Conservation (phyloP, 768 basidiomycete genomes). For the Punctularia strigosozonata region DNA sequence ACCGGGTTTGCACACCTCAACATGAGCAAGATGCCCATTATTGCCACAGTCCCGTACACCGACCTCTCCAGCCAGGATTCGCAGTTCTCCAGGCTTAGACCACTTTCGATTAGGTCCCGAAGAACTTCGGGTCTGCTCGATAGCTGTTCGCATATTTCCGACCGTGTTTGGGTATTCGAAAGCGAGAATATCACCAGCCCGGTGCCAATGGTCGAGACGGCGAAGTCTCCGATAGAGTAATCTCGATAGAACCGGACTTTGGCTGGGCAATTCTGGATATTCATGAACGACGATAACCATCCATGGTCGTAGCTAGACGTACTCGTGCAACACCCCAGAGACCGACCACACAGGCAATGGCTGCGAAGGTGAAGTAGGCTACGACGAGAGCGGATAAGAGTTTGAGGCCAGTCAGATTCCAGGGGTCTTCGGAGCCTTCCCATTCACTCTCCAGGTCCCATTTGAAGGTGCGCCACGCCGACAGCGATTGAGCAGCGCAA, state of each 20-base stretch:
- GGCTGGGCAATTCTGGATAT: conserved; percentile 42
- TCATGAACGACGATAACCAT: neutral
- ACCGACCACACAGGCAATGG: conserved; percentile 52
- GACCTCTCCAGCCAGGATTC: conserved; percentile 68
- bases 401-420: conserved; percentile 26
- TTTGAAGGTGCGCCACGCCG: conserved; percentile 29
- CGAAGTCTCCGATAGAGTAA: conserved; percentile 71
- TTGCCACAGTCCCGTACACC: conserved; percentile 42
- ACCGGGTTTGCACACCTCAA: conserved; percentile 23
- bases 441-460: conserved; percentile 40
- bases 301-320: conserved; percentile 9
- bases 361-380: conserved; percentile 55
- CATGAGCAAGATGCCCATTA: conserved; percentile 51
- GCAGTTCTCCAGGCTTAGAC: conserved; percentile 69
- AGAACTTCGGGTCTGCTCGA: conserved; percentile 68
- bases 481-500: conserved; percentile 29
- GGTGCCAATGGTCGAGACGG: conserved; percentile 52
- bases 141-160: conserved; percentile 61
- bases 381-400: conserved; percentile 52
- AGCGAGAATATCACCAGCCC: conserved; percentile 45
- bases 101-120: conserved; percentile 57
- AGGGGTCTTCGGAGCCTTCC: conserved; percentile 29
- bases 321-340: conserved; percentile 63
- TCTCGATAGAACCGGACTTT: conserved; percentile 75
- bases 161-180: conserved; percentile 41